Percentiles rank a stretch among this genome's conserved stretches.
phyloP scores from a whole-genome alignment of 2,329 filamentous ascomycete genomes.

The Phaeosphaeriaceae sp. region DNA sequence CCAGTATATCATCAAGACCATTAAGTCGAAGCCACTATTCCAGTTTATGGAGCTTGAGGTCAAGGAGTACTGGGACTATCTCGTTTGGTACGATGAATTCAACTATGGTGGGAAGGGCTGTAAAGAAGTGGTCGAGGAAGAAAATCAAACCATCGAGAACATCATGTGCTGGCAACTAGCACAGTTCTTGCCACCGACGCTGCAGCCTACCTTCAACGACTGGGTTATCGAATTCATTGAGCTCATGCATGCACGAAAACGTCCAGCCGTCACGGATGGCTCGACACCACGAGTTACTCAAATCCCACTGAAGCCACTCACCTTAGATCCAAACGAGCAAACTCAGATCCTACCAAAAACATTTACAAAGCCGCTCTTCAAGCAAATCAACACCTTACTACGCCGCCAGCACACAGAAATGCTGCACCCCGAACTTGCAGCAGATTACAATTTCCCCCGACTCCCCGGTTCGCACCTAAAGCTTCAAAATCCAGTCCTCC shows the following conservation, averaged over 20 bases:
- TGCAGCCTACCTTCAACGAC: conserved; percentile 86
- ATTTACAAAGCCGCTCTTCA: conserved; percentile 89
- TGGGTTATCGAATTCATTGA: conserved; percentile 96
- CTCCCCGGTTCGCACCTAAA: conserved; percentile 75
- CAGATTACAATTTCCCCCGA: conserved; percentile 83
- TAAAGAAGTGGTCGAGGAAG: conserved; percentile 75
- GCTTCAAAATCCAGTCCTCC: conserved; percentile 74
- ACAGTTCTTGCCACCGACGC: conserved; percentile 79
- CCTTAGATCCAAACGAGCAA: conserved; percentile 63
- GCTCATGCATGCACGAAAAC: conserved; percentile 88
- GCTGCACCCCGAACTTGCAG: conserved; percentile 83
- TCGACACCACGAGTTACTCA: conserved; percentile 64
- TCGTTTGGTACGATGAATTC: conserved; percentile 98
- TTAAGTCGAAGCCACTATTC: conserved; percentile 93
- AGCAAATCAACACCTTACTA: conserved; percentile 82
- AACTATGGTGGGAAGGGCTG: conserved; percentile 98
- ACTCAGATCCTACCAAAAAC: conserved; percentile 75
- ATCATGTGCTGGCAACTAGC: conserved; percentile 99
- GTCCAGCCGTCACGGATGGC: conserved; percentile 58
- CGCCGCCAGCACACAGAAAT: conserved; percentile 86
- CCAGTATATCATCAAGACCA: conserved; percentile 96
- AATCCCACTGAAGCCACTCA: conserved; percentile 62
- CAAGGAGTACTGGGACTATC: conserved; percentile 99
- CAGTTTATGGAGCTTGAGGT: conserved; percentile 97
- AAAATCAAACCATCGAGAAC: conserved; percentile 82